Evolutionary conservation across 2,329 filamentous ascomycete genomes (phyloP), one percentile per base, ranked within the genome.

Genomic region (Pseudopithomyces chartarum): DNA sequence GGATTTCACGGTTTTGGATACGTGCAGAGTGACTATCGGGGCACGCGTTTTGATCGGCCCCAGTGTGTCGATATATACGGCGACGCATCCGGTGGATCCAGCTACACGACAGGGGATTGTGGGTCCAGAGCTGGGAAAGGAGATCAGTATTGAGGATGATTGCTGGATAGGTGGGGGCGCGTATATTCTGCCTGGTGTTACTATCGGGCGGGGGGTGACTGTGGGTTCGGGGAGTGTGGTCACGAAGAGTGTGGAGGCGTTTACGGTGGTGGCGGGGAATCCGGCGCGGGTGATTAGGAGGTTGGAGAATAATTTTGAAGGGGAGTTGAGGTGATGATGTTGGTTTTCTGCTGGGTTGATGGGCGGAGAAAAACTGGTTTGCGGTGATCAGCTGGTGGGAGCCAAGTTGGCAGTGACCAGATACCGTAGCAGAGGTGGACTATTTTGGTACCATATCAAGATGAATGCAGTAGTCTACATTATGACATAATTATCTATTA

Each of bases 271-370:
- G 12, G 62, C 78, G 11, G 78, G 78, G 1, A 64, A 60, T 5
- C 77, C 77, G 39, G 87, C 86, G 8, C 91, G 59, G 90, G 95
- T 76, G n/a, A 43, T 57, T 3, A 54, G 32, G 33, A 57, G 34
- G 12, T 19, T 51, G 19, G 63, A 55, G 19, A 58, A 58, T 22
- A 45, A 42, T 12, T 33, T 39, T 12, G 44, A 51, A 15, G 47
- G 34, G 10, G 47, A 50, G 5, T 12, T 32, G 34, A 40, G 13
- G 8, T 29, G 26, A 29, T 29, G 5, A 4, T 29, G 26, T 29
- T 29, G 26, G 8, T 29, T 29, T 29, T 4, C 26, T 29, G 26
- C 26, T 29, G 5, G 26, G 4, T 29, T 29, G n/a, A n/a, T n/a
- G n/a, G n/a, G n/a, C n/a, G n/a, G n/a, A n/a, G n/a, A n/a, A n/a